phyloP scores from a whole-genome alignment of 1,284 basidiomycete species.

The Fomitiporia mediterranea region DNA sequence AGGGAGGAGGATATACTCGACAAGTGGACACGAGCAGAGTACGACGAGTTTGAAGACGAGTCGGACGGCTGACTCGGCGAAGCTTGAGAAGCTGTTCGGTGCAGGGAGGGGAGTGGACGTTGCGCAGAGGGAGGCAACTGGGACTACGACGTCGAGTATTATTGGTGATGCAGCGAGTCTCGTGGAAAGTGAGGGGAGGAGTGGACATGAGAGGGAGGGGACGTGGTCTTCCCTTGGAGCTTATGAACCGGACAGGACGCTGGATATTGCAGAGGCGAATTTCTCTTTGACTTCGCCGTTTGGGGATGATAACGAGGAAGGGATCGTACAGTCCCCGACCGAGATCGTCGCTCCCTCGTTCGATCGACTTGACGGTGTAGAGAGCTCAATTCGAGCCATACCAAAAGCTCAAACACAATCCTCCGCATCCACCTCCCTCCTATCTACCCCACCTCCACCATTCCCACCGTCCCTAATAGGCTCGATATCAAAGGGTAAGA shows the following conservation, averaged over 20 bases:
- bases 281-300: too few relatives aligned
- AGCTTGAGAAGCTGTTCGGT: slow-evolving; percentile 59
- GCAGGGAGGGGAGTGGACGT: slow-evolving; percentile 64
- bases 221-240: slow-evolving; percentile 12
- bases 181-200: slow-evolving; percentile 15
- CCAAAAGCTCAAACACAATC: too few relatives aligned
- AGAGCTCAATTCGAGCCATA: not conserved
- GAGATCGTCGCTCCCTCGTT: not conserved
- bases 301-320: not conserved
- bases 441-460: not conserved
- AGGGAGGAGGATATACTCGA: slow-evolving; percentile 22
- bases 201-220: slow-evolving; percentile 19
- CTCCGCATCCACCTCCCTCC: not conserved
- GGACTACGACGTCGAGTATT: slow-evolving; percentile 30
- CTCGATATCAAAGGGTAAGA: slow-evolving; percentile 4
- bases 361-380: not conserved
- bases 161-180: slow-evolving; percentile 9
- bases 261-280: not conserved
- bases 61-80: slow-evolving; percentile 60
- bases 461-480: not conserved
- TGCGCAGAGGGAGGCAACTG: slow-evolving; percentile 44
- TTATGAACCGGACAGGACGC: not conserved
- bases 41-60: slow-evolving; percentile 48
- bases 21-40: slow-evolving; percentile 41
- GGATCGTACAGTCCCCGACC: slow-evolving; percentile 6